Evolutionary conservation across 441 rosid species (phyloP), one percentile per base, ranked within the genome.

Genomic region (Gossypium schwendimanii): DNA sequence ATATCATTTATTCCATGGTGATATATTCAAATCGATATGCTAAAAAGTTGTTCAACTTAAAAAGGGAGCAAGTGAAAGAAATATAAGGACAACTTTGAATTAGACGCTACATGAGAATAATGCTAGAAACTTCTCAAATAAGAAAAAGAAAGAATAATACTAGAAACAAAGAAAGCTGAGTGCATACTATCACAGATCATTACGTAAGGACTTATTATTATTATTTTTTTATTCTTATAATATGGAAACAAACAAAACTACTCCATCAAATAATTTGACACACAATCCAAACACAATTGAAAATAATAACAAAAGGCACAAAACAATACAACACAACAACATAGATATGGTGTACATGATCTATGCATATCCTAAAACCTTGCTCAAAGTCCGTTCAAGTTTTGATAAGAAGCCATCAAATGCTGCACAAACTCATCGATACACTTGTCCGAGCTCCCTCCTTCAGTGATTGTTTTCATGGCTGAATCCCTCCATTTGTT

Each of bases 391-490:
- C 26, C 58, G 9, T 53, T 53, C 23, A 53, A 18, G 58, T 53
- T 53, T 10, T 53, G 10, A 26, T 53, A 53, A 18, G 58, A 53
- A 53, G 26, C 55, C 71, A 3, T 54, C 59, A 88, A 65, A 52
- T 66, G 24, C 39, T 81, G 65, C 20, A 88, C 78, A 70, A 86
- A 87, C 8, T 85, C 86, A 23, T 81, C 26, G 62, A 88, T 84
- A 11, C 73, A 72, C 31, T 49, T 71, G 72, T 88, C 93, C 0
- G 97, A 91, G 77, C 85, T 82, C 17, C 97, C 93, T 73, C 93
- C 93, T 72, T 84, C 85, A 49, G 82, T 79, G 9, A 85, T 63
- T 0, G 94, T 85, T 73, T 82, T 78, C 66, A 70, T 82, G 7
- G 96, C 90, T 72, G 73, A 24, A 65, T 82, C 76, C 80, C 60